phyloP scores from a whole-genome alignment of 2,329 filamentous ascomycete genomes.

The Cercospora zeae-maydis region DNA sequence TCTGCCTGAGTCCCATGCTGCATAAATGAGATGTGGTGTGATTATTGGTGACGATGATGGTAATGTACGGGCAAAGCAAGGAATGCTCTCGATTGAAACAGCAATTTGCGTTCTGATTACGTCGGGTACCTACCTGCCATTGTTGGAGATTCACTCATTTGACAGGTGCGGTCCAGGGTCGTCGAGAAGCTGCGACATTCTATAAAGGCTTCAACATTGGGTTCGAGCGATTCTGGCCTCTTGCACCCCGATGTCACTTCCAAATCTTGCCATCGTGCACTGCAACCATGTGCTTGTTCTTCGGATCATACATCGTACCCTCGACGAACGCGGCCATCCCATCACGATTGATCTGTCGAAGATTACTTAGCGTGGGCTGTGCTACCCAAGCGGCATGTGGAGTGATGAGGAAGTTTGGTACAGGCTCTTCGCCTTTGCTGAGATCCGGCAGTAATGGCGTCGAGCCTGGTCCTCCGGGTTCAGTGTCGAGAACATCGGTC shows the following conservation, averaged over 20 bases:
- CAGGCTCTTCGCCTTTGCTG: slow-evolving; percentile 21
- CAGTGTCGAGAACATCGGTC: slow-evolving; percentile 24
- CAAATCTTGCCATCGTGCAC: slow-evolving; percentile 26
- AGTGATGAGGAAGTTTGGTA: slow-evolving; percentile 22
- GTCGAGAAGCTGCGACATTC: neutral
- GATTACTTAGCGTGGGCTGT: slow-evolving; percentile 18
- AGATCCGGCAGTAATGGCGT: slow-evolving; percentile 22
- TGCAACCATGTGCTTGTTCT: slow-evolving; percentile 19
- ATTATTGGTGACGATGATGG: neutral
- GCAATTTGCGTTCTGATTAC: neutral
- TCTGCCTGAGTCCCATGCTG: neutral
- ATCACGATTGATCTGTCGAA: slow-evolving; percentile 22
- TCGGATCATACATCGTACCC: slow-evolving; percentile 24
- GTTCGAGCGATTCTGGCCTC: neutral
- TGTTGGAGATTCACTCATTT: neutral
- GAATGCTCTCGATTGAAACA: neutral
- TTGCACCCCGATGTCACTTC: slow-evolving; percentile 9
- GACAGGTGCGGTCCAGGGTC: neutral
- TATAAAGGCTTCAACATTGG: too few relatives aligned
- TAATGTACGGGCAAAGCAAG: too few relatives aligned
- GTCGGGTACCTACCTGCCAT: neutral
- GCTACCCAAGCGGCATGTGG: slow-evolving; percentile 25
- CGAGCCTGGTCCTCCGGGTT: slow-evolving; percentile 21
- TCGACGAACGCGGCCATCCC: slow-evolving; percentile 24
- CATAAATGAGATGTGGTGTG: neutral